phyloP scores from a whole-genome alignment of 768 basidiomycete genomes.

The Tulasnella sp. region DNA sequence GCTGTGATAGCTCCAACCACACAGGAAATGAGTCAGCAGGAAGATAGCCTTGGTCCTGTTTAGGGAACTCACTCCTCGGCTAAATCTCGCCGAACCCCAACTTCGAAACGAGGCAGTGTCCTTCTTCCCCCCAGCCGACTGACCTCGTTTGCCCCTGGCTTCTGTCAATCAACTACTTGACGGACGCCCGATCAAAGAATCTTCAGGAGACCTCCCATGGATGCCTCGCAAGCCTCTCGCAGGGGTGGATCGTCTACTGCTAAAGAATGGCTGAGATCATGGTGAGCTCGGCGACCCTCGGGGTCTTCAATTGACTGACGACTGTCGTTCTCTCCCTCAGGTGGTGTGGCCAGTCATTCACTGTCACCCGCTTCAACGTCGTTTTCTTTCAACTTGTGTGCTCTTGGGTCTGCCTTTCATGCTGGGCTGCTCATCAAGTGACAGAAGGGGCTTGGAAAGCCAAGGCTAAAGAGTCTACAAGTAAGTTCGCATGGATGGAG shows the following conservation, averaged over 20 bases:
- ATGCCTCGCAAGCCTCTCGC: not conserved
- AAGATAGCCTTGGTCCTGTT: not conserved
- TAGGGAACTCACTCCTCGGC: not conserved
- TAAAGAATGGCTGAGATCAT: conserved; percentile 6
- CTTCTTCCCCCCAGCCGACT: not conserved
- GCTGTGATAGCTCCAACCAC: not conserved
- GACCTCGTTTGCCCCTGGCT: not conserved
- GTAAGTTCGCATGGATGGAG: not conserved
- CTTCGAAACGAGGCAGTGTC: not conserved
- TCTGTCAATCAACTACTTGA: not conserved
- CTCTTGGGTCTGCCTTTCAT: conserved; percentile 4
- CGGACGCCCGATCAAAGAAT: not conserved
- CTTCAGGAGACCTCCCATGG: not conserved
- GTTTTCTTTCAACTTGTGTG: conserved; percentile 14
- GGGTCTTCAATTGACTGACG: not conserved
- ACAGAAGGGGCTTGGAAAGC: conserved; percentile 13
- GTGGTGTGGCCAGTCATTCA: conserved; percentile 25
- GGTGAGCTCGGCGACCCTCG: not conserved
- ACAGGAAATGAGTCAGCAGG: not conserved
- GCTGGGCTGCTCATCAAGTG: conserved; percentile 29
- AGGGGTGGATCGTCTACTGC: not conserved
- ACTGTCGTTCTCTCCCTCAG: not conserved
- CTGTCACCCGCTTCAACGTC: conserved; percentile 24
- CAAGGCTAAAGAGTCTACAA: not conserved
- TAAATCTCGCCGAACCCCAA: not conserved